These are phyloP conservation scores for Dioscorea alata DNA, from an alignment of 106 monocot species.

Conservation along the genomic window DNA sequence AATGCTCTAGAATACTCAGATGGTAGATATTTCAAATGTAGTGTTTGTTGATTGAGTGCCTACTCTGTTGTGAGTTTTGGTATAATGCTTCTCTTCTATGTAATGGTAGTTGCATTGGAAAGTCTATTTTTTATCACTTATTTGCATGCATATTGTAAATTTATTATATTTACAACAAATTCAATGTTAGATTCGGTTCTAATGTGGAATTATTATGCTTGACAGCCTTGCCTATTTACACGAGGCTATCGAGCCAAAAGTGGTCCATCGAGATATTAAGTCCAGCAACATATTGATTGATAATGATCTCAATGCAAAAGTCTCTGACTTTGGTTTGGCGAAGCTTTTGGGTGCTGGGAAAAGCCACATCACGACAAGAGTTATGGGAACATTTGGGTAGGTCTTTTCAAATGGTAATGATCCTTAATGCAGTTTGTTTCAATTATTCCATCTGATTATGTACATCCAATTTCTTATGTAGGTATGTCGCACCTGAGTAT, in stretches of 20 bases:
- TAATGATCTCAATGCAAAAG: constrained; percentile 58
- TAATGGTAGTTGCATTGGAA: too few relatives aligned
- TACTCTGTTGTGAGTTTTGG: too few relatives aligned
- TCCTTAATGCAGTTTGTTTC: not conserved
- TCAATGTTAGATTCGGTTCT: not conserved
- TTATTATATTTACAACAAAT: too few relatives aligned
- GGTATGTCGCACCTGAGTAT: constrained; percentile 80
- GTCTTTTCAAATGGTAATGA: not conserved
- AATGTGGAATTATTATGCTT: not conserved
- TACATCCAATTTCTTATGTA: constrained; percentile 11
- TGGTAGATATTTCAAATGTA: too few relatives aligned
- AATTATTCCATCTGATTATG: not conserved
- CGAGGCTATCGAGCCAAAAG: constrained; percentile 73
- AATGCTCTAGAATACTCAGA: too few relatives aligned
- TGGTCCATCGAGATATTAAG: constrained; percentile 70
- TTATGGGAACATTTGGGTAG: constrained; percentile 79
- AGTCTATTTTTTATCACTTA: too few relatives aligned
- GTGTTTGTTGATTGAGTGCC: too few relatives aligned
- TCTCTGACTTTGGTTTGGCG: constrained; percentile 73
- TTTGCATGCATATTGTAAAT: too few relatives aligned
- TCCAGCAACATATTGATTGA: constrained; percentile 70
- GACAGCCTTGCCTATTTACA: constrained; percentile 63
- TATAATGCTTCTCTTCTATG: too few relatives aligned
- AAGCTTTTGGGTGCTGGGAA: constrained; percentile 62
- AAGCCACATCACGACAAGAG: constrained; percentile 60